Conservation (phyloP, 768 basidiomycete genomes). For the Fomitopsis pulvina region DNA sequence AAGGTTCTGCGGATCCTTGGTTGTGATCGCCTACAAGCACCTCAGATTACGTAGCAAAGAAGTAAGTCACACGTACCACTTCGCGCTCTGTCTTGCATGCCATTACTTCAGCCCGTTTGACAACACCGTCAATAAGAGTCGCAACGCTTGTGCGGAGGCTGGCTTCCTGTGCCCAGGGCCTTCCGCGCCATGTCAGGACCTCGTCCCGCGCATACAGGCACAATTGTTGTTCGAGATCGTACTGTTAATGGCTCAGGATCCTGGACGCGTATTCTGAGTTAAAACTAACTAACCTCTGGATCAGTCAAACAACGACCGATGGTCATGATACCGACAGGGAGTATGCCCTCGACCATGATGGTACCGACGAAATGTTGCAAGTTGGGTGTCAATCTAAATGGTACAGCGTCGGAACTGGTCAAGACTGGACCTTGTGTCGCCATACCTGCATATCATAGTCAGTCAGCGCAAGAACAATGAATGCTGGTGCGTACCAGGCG, state of each 20-base stretch:
- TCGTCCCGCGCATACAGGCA: constrained; percentile 93
- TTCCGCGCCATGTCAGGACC: constrained; percentile 68
- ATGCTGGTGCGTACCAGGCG: constrained; percentile 53
- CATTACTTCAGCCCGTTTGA: constrained; percentile 77
- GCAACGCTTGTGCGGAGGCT: constrained; percentile 51
- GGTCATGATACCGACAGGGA: constrained; percentile 83
- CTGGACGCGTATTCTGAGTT: not conserved
- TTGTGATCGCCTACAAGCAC: constrained; percentile 19
- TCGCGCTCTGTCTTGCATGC: constrained; percentile 85
- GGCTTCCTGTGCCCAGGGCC: constrained; percentile 50
- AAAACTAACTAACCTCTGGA: constrained; percentile 61
- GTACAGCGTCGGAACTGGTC: constrained; percentile 79
- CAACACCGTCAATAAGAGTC: constrained; percentile 58
- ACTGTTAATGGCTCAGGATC: constrained; percentile 35
- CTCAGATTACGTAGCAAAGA: not conserved
- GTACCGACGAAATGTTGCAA: constrained; percentile 91
- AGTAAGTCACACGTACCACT: constrained; percentile 44
- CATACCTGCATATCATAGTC: constrained; percentile 15
- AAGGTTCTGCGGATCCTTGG: constrained; percentile 26
- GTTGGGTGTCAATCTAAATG: constrained; percentile 96
- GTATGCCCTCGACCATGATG: constrained; percentile 81
- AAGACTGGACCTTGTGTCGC: constrained; percentile 51
- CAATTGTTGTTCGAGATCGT: constrained; percentile 87
- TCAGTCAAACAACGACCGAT: constrained; percentile 87
- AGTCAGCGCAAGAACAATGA: not conserved